These are phyloP conservation scores for Cubamyces sp. DNA, from an alignment of 768 basidiomycete species.

Conservation along the genomic window DNA sequence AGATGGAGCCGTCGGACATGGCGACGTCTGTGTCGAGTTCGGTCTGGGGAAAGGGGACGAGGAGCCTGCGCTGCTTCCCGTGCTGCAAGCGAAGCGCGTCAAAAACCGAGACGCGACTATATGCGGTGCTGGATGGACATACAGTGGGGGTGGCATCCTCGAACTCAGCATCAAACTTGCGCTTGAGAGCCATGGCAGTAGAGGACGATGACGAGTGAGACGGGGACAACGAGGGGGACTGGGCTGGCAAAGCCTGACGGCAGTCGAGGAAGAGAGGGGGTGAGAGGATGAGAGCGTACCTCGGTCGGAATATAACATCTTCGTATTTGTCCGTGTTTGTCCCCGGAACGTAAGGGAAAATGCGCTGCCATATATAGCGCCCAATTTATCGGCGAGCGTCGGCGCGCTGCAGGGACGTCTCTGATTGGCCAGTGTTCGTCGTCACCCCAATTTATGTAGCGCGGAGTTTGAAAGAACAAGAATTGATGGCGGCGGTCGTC, in stretches of 20 bases:
- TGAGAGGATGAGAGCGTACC: conserved; percentile 15
- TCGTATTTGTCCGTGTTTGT: conserved; percentile 27
- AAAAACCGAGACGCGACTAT: conserved; percentile 29
- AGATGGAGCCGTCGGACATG: conserved; percentile 62
- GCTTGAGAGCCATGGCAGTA: conserved; percentile 66
- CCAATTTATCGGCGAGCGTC: conserved; percentile 26
- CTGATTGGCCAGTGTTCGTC: conserved; percentile 22
- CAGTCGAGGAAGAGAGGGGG: conserved; percentile 21
- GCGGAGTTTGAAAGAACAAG: conserved; percentile 20
- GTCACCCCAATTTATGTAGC: conserved; percentile 19
- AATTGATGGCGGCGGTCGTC: conserved; percentile 14
- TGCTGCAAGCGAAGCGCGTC: conserved; percentile 41
- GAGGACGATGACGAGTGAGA: background rate
- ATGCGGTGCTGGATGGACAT: conserved; percentile 20
- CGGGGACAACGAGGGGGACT: conserved; percentile 2
- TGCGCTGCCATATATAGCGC: conserved; percentile 17
- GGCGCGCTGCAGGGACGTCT: conserved; percentile 13
- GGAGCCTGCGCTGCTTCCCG: conserved; percentile 70
- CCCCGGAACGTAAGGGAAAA: conserved; percentile 19
- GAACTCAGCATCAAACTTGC: conserved; percentile 67
- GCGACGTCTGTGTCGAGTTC: conserved; percentile 65
- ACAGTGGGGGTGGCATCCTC: conserved; percentile 49
- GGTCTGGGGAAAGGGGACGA: conserved; percentile 69
- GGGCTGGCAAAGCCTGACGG: conserved; percentile 1
- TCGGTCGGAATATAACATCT: conserved; percentile 24